These are phyloP conservation scores for Oryza coarctata DNA, from an alignment of 176 grass and related monocot species.

Conservation along the genomic window DNA sequence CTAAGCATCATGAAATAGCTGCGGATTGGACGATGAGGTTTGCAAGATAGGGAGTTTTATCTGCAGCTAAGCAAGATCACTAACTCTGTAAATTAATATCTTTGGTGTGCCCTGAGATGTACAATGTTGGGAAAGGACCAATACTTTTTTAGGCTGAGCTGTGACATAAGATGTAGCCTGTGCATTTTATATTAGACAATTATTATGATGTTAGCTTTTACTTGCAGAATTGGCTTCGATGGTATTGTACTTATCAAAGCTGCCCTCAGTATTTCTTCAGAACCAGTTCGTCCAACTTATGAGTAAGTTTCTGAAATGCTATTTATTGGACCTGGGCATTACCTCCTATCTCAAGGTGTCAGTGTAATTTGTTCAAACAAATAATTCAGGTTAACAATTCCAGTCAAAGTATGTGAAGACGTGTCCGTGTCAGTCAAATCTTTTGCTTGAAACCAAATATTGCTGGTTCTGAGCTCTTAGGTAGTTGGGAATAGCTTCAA, in stretches of 20 bases:
- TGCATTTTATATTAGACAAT: background rate
- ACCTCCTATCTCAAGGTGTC: background rate
- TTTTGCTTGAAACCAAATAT: constrained; percentile 47
- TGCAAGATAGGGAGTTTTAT: constrained; percentile 59
- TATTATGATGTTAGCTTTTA: constrained; percentile 21
- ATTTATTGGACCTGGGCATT: background rate
- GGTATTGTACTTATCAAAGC: constrained; percentile 23
- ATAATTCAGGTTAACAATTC: background rate
- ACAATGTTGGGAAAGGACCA: constrained; percentile 28
- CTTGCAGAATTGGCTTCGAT: background rate
- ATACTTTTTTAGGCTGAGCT: constrained; percentile 31
- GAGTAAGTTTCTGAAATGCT: background rate
- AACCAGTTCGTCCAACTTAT: background rate
- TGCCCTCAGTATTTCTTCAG: constrained; percentile 17
- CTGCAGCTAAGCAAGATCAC: constrained; percentile 27
- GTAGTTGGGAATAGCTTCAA: constrained; percentile 39
- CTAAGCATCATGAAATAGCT: constrained; percentile 77
- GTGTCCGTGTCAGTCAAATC: constrained; percentile 23
- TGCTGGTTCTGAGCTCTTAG: constrained; percentile 29
- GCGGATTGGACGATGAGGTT: constrained; percentile 88
- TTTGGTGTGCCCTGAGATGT: constrained; percentile 27
- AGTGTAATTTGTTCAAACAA: constrained; percentile 7
- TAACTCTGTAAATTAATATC: constrained; percentile 32
- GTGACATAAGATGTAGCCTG: constrained; percentile 24
- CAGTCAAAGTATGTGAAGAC: constrained; percentile 22